phyloP scores from a whole-genome alignment of 495 filamentous ascomycete genomes.

The Hypoxylon fragiforme region DNA sequence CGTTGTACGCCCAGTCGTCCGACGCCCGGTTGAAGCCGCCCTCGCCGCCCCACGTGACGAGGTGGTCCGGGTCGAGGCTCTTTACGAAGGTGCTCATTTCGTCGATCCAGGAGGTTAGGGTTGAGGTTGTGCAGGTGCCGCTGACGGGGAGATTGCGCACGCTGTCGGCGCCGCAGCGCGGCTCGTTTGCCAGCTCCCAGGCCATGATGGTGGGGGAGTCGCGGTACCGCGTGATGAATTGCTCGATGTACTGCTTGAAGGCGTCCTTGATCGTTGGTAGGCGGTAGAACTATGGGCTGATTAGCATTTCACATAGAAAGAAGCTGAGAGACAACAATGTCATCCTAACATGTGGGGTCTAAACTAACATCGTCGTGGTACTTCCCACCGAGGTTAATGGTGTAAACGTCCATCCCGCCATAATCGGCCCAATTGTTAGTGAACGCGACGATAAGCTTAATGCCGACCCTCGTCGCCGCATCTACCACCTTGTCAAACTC shows the following conservation, averaged over 20 bases:
- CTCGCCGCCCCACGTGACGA: conserved; percentile 71
- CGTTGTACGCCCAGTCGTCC: conserved; percentile 44
- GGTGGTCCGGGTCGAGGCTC: conserved; percentile 62
- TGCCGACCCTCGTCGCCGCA: conserved; percentile 56
- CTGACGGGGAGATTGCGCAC: conserved; percentile 38
- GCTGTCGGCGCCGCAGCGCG: conserved; percentile 60
- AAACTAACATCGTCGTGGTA: conserved; percentile 24
- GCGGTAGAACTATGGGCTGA: conserved; percentile 59
- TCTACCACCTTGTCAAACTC: conserved; percentile 62
- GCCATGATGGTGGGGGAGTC: conserved; percentile 63
- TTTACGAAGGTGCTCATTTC: conserved; percentile 65
- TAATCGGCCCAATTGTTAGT: conserved; percentile 67
- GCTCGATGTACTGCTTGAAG: conserved; percentile 65
- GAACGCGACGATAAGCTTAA: conserved; percentile 59
- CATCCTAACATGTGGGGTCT: background rate
- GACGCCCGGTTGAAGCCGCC: conserved; percentile 34
- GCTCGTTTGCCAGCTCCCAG: conserved; percentile 75
- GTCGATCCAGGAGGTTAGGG: conserved; percentile 66
- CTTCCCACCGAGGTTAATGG: conserved; percentile 59
- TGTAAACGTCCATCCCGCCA: conserved; percentile 67
- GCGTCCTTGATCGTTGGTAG: conserved; percentile 56
- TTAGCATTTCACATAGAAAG: conserved; percentile 2
- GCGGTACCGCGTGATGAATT: conserved; percentile 63
- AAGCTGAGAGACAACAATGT: background rate
- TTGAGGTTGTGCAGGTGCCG: conserved; percentile 52